Base-by-base conservation (phyloP, 345 rosid genomes). In the Salix purpurea region DNA sequence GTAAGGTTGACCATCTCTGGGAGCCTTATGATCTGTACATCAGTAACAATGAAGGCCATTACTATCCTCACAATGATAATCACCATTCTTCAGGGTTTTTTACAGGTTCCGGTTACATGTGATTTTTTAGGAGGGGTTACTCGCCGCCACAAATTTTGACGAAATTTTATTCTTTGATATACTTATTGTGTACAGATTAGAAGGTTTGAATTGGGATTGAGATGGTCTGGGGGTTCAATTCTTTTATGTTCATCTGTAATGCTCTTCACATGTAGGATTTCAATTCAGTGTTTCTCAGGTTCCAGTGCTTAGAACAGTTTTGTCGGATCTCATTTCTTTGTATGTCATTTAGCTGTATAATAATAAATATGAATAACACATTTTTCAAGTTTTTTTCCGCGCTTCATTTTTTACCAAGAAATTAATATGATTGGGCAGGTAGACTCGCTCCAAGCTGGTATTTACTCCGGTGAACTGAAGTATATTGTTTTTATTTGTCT, bases 1-100 rank as follows among this genome's bases (percentile, higher is more conserved):
- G 99, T 74, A 89, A 89, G 4, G 67, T 93, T 46, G 99, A 95
- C 87, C 78, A 83, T 84, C 82, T 95, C 0, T 95, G 99, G 99
- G 82, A 88, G 73, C 97, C 96, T 0, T 95, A 91, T 65, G 99
- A 95, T 83, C 7, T 65, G 68, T 14, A 6, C 39, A 12, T 68
- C 50, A 40, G 71, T 0, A 58, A 10, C 1, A 58, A 1, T 11
- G 9, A 58, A 3, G 62, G 62, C 5, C 1, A 58, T 58, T 3
- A 2, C 28, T n/a, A n/a, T 58, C 11, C 62, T 58, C 62, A 9
- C 62, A 23, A 1, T 10, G 62, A 83, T 52, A 80, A 65, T 58
- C 81, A 65, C 64, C 81, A 56, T 24, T 48, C 84, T 74, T 70
- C 78, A 66, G 79, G 82, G 10, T 19, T 81, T 75, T 34, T 67